phyloP scores from a whole-genome alignment of 208 protist species.

The Leishmania guyanensis region DNA sequence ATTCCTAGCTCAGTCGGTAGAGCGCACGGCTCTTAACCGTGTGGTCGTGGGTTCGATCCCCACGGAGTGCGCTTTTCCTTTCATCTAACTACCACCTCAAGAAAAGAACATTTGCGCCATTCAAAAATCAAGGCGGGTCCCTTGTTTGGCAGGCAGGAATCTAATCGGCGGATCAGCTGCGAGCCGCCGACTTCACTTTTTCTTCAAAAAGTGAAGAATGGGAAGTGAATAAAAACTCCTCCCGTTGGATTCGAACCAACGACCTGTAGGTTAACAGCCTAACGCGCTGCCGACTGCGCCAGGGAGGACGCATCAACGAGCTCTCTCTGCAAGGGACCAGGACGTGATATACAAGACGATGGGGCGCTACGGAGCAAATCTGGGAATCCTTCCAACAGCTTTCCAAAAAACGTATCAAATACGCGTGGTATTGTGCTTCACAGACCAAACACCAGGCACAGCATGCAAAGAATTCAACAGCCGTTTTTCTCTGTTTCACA shows the following conservation, averaged over 20 bases:
- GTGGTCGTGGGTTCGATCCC: conserved; percentile 97
- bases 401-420: neutral
- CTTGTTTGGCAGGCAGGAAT: conserved; percentile 88
- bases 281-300: conserved; percentile 95
- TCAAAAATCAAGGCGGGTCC: conserved; percentile 89
- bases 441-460: neutral
- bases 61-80: conserved; percentile 70
- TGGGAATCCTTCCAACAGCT: neutral
- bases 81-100: neutral
- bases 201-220: neutral
- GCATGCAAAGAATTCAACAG: neutral
- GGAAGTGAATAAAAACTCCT: conserved; percentile 77
- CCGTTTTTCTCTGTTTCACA: neutral
- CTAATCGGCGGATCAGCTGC: conserved; percentile 91
- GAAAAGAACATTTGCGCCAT: conserved; percentile 69
- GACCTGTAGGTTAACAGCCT: conserved; percentile 96
- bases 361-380: neutral
- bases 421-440: neutral
- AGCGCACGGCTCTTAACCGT: conserved; percentile 97
- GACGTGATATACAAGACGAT: neutral
- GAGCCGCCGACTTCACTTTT: conserved; percentile 1
- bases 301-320: conserved; percentile 55
- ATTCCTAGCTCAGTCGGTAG: conserved; percentile 97
- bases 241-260: conserved; percentile 95
- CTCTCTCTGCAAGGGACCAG: neutral